phyloP scores from a whole-genome alignment of 352 stramenopile species.

The Globisporangium megalacanthum region DNA sequence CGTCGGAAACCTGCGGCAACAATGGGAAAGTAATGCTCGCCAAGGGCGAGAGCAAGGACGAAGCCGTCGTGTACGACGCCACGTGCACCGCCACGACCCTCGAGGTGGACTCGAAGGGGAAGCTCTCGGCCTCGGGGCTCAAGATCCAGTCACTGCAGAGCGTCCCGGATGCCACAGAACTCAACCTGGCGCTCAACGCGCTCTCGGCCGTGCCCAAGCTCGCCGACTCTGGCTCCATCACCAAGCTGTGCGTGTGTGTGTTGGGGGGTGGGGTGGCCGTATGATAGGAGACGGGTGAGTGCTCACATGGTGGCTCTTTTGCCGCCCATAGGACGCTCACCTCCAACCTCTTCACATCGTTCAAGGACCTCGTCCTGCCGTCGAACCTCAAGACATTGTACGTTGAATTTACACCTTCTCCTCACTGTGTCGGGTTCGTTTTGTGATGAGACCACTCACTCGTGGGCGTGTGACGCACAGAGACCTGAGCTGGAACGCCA shows the following conservation, averaged over 20 bases:
- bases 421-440: neutral
- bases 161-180: conserved; percentile 34
- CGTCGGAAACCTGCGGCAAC: conserved; percentile 20
- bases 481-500: conserved; percentile 60
- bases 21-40: conserved; percentile 35
- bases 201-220: conserved; percentile 30
- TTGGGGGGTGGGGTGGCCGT: neutral
- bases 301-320: neutral
- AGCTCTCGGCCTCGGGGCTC: conserved; percentile 30
- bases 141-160: conserved; percentile 48
- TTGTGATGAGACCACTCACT: no score
- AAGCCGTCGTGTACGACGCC: conserved; percentile 31
- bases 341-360: conserved; percentile 38
- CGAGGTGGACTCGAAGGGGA: conserved; percentile 23
- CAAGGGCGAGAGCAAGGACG: conserved; percentile 20
- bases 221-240: conserved; percentile 20
- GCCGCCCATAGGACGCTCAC: conserved; percentile 34
- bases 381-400: conserved; percentile 36
- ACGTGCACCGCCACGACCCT: conserved; percentile 28
- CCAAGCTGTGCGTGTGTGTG: conserved; percentile 29
- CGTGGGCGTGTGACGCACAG: conserved; percentile 11
- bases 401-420: neutral
- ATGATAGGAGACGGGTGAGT: neutral
- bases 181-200: conserved; percentile 57
- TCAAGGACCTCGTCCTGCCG: conserved; percentile 35